phyloP scores from a whole-genome alignment of 495 filamentous ascomycete species.

The Penicillium goetzii region DNA sequence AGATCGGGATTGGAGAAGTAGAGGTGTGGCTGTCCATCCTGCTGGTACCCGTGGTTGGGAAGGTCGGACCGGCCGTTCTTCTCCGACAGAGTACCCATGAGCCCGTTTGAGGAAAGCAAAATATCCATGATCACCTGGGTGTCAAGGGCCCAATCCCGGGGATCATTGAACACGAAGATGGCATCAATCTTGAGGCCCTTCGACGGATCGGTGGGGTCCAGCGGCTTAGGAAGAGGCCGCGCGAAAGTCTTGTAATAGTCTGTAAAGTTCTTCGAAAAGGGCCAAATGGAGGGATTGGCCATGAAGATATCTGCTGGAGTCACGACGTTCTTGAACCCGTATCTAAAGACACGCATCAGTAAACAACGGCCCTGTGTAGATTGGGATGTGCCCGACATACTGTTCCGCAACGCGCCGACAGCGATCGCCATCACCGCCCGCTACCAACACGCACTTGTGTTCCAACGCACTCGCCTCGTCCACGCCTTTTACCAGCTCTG shows the following conservation, averaged over 20 bases:
- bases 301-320: constrained; percentile 82
- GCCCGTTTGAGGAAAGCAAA: constrained; percentile 71
- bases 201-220: constrained; percentile 41
- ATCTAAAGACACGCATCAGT: constrained; percentile 43
- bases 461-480: constrained; percentile 49
- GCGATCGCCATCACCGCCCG: constrained; percentile 76
- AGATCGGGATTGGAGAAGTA: constrained; percentile 93
- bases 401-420: constrained; percentile 75
- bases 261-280: constrained; percentile 67
- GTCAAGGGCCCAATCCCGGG: constrained; percentile 93
- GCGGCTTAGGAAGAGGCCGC: constrained; percentile 56
- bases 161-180: constrained; percentile 88
- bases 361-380: not conserved
- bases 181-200: constrained; percentile 74
- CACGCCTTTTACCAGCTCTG: constrained; percentile 50
- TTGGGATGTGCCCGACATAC: constrained; percentile 28
- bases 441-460: constrained; percentile 77
- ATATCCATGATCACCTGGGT: constrained; percentile 80
- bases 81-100: constrained; percentile 74
- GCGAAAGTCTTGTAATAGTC: constrained; percentile 64
- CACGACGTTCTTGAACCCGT: constrained; percentile 84
- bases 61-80: constrained; percentile 57
- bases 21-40: constrained; percentile 76
- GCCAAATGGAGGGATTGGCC: constrained; percentile 76
- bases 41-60: constrained; percentile 74